Conservation (phyloP, 208 protist species). For the Vickermania spadyakhi region DNA sequence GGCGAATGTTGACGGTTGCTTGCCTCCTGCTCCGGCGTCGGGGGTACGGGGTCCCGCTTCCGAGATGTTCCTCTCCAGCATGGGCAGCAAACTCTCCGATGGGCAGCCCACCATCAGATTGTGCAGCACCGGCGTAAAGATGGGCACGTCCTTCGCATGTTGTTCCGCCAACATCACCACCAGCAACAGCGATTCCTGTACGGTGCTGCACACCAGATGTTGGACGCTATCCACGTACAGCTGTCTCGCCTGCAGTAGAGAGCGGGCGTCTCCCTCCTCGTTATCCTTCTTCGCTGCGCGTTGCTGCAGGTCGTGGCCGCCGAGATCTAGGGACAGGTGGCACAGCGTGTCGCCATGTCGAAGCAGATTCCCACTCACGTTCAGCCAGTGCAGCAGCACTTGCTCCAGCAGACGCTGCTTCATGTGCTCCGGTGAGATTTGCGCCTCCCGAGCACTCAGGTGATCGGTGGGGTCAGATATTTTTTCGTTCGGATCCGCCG, state of each 20-base stretch:
- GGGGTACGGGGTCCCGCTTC: no score
- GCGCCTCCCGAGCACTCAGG: not conserved
- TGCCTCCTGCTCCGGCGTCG: not conserved
- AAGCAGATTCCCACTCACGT: slow-evolving; percentile 34
- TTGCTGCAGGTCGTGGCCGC: not conserved
- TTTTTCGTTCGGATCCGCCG: no score
- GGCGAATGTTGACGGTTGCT: not conserved
- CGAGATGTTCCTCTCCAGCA: not conserved
- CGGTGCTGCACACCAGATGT: slow-evolving; percentile 17
- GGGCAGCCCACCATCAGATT: not conserved
- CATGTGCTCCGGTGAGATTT: slow-evolving; percentile 13
- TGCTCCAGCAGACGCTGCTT: slow-evolving; percentile 49
- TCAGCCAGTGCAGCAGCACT: slow-evolving; percentile 57
- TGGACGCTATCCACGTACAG: not conserved
- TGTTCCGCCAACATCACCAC: slow-evolving; percentile 46
- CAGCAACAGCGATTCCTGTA: slow-evolving; percentile 42
- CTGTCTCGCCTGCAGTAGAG: not conserved
- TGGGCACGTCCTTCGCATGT: not conserved
- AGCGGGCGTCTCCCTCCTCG: not conserved
- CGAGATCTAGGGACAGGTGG: slow-evolving; percentile 35
- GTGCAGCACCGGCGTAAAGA: not conserved
- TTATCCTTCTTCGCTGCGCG: not conserved
- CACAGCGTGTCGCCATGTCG: slow-evolving; percentile 52
- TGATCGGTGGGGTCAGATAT: no score
- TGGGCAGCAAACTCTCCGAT: not conserved